Percentiles rank a stretch among this genome's conserved stretches.
Evolutionary conservation across 331 rosid genomes (phyloP).

Genomic region (Phaseolus coccineus): DNA sequence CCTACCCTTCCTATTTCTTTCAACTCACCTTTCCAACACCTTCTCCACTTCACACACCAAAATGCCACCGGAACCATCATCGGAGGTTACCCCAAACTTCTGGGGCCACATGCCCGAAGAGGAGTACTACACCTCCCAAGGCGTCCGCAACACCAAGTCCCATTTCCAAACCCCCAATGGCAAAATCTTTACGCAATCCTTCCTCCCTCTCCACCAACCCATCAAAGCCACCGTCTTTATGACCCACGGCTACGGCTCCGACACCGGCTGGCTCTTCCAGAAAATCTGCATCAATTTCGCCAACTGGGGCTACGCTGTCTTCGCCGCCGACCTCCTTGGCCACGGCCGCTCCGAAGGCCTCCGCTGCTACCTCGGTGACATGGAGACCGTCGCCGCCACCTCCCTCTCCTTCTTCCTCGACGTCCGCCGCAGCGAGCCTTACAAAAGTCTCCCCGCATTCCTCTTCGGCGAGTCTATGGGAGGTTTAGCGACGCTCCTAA

Average conservation of each 20-base stretch:
- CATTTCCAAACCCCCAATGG: conserved; percentile 76
- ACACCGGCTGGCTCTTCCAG: conserved; percentile 97
- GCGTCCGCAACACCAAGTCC: conserved; percentile 76
- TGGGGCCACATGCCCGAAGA: conserved; percentile 90
- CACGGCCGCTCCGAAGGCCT: conserved; percentile 96
- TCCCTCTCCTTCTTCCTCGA: conserved; percentile 77
- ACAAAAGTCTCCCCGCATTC: conserved; percentile 71
- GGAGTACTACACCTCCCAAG: conserved; percentile 88
- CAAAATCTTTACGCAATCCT: conserved; percentile 78
- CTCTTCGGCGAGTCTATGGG: conserved; percentile 96
- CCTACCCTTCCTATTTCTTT: not conserved
- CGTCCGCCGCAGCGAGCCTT: conserved; percentile 59
- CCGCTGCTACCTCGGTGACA: conserved; percentile 88
- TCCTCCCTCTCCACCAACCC: conserved; percentile 61
- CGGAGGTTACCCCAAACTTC: conserved; percentile 66
- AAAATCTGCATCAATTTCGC: conserved; percentile 83
- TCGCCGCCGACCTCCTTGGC: conserved; percentile 91
- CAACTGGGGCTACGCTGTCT: conserved; percentile 94
- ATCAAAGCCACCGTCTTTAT: conserved; percentile 81
- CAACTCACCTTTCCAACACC: too few relatives aligned
- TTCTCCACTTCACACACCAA: not conserved
- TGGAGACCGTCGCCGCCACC: conserved; percentile 75
- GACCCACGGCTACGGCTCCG: conserved; percentile 99
- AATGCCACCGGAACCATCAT: conserved; percentile 31
- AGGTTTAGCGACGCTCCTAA: conserved; percentile 67